Evolutionary conservation across 306 rosid species (phyloP).

Genomic region (Oxytropis ochrocephala): DNA sequence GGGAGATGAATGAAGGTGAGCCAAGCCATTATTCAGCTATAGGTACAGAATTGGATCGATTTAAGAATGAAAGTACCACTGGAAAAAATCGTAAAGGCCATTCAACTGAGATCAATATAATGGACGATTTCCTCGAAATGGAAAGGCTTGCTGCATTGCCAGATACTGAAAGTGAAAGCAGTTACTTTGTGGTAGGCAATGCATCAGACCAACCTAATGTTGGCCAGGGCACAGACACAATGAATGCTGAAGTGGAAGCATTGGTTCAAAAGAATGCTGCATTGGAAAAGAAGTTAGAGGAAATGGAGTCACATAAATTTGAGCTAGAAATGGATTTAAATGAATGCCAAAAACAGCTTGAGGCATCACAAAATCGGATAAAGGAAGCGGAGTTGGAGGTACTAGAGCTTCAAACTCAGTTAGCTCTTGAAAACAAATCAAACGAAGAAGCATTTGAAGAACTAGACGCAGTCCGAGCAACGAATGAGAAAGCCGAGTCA

Average conservation of each 20-base stretch:
- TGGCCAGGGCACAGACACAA: conserved; percentile 19
- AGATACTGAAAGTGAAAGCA: conserved; percentile 32
- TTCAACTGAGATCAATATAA: conserved; percentile 55
- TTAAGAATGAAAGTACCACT: conserved; percentile 26
- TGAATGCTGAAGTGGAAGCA: conserved; percentile 38
- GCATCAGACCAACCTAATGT: conserved; percentile 13
- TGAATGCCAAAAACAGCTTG: conserved; percentile 38
- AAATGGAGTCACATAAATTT: conserved; percentile 38
- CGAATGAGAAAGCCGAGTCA: conserved; percentile 41
- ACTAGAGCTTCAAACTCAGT: conserved; percentile 39
- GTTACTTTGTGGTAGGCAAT: conserved; percentile 2
- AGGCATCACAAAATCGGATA: conserved; percentile 32
- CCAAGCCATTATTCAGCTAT: conserved; percentile 29
- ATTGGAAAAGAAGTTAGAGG: conserved; percentile 43
- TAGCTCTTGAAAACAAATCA: conserved; percentile 37
- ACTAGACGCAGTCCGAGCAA: conserved; percentile 27
- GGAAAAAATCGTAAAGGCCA: conserved; percentile 31
- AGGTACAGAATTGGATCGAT: conserved; percentile 29
- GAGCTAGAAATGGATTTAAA: conserved; percentile 41
- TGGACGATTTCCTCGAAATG: conserved; percentile 94
- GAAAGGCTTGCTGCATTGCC: conserved; percentile 69
- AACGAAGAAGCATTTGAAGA: conserved; percentile 47
- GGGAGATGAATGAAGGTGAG: conserved; percentile 34
- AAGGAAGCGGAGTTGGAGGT: conserved; percentile 37
- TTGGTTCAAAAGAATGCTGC: conserved; percentile 36